These are phyloP conservation scores for Epicoccum sorghinum DNA, from an alignment of 2,329 filamentous ascomycete species.

Conservation along the genomic window DNA sequence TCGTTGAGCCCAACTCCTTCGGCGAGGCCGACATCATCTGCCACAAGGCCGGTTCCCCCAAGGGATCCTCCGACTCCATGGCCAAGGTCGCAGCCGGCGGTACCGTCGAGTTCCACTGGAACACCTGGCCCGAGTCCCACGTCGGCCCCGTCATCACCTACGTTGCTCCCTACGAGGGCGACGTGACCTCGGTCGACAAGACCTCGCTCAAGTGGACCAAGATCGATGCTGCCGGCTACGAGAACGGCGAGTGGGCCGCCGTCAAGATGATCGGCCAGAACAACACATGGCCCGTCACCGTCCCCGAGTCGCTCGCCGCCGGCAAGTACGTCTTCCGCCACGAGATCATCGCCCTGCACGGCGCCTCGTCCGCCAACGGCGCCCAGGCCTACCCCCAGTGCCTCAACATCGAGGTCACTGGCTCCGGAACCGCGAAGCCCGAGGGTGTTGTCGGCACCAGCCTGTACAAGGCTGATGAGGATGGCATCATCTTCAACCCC, in stretches of 20 bases:
- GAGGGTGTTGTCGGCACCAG: slow-evolving; percentile 58
- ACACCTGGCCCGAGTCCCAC: slow-evolving; percentile 47
- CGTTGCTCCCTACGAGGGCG: slow-evolving; percentile 42
- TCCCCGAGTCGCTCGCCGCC: slow-evolving; percentile 52
- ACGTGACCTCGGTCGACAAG: slow-evolving; percentile 44
- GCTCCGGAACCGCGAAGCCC: slow-evolving; percentile 52
- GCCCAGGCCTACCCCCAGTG: slow-evolving; percentile 58
- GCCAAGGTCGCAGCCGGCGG: slow-evolving; percentile 67
- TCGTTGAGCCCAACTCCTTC: slow-evolving; percentile 39
- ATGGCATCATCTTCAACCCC: slow-evolving; percentile 52
- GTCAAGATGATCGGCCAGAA: slow-evolving; percentile 54
- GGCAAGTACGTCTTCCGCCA: slow-evolving; percentile 64
- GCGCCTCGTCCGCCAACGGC: slow-evolving; percentile 51
- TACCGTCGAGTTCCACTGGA: slow-evolving; percentile 61
- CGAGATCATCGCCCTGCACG: slow-evolving; percentile 60
- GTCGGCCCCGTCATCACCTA: slow-evolving; percentile 50
- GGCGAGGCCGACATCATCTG: slow-evolving; percentile 60
- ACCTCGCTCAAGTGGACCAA: slow-evolving; percentile 47
- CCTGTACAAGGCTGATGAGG: slow-evolving; percentile 53
- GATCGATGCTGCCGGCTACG: slow-evolving; percentile 43
- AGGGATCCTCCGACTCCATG: slow-evolving; percentile 44
- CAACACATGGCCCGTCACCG: slow-evolving; percentile 54
- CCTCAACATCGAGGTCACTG: slow-evolving; percentile 46
- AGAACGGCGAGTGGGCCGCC: slow-evolving; percentile 44
- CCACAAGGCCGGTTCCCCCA: slow-evolving; percentile 62